Percentiles rank a stretch among this genome's conserved stretches.
Conservation (phyloP, 306 rosid species). For the Fagus sylvatica region DNA sequence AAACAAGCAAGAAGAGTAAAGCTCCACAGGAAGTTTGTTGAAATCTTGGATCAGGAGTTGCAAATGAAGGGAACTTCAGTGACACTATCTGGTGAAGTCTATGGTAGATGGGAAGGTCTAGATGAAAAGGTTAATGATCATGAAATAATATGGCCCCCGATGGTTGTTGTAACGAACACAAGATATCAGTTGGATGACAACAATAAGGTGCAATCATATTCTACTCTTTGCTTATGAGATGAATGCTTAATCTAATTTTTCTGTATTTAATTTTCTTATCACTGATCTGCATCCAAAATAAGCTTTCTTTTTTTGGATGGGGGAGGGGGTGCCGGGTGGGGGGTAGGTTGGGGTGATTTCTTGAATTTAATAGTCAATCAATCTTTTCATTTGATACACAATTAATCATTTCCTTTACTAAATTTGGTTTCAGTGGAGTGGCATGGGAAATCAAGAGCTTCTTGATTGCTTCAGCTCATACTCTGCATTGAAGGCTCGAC, state of each 20-base stretch:
- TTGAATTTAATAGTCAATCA: no score
- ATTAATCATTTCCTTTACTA: not conserved
- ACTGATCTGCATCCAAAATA: no score
- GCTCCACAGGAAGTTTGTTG: conserved; percentile 47
- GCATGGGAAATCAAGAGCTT: conserved; percentile 56
- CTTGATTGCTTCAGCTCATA: conserved; percentile 42
- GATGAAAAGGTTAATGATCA: conserved; percentile 40
- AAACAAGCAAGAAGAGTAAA: conserved; percentile 40
- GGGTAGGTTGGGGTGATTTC: no score
- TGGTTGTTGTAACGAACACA: conserved; percentile 54
- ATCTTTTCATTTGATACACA: no score
- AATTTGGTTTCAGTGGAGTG: conserved; percentile 44
- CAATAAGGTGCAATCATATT: conserved; percentile 29
- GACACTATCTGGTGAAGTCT: conserved; percentile 25
- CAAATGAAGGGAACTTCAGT: conserved; percentile 29
- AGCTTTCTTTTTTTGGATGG: no score
- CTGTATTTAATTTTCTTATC: no score
- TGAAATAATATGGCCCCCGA: conserved; percentile 65
- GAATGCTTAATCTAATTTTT: not conserved
- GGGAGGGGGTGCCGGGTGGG: no score
- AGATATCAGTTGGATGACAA: conserved; percentile 38
- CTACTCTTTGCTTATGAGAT: conserved; percentile 8
- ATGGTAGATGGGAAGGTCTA: conserved; percentile 49
- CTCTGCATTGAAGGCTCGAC: conserved; percentile 49
- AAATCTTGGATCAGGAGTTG: conserved; percentile 49